phyloP scores from a whole-genome alignment of 2,329 filamentous ascomycete species.

The Tolypocladium album region DNA sequence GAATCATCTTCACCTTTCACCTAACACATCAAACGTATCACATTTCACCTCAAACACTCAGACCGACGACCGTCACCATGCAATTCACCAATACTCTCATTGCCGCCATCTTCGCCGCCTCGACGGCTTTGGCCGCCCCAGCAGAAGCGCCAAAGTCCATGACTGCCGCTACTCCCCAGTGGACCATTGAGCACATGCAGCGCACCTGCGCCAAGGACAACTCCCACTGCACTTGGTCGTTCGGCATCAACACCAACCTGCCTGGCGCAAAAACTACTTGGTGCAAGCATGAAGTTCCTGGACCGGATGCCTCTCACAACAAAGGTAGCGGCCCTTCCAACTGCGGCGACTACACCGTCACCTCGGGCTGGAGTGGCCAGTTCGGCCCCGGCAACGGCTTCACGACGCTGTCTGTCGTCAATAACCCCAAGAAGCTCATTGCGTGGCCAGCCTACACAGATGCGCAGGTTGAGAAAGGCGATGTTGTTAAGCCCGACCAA shows the following conservation, averaged over 20 bases:
- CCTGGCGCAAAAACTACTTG: constrained; percentile 13
- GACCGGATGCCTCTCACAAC: constrained; percentile 22
- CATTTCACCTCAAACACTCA: neutral
- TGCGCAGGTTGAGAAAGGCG: constrained; percentile 31
- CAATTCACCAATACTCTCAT: constrained; percentile 30
- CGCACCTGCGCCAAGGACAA: constrained; percentile 28
- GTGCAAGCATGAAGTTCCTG: constrained; percentile 9
- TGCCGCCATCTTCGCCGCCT: constrained; percentile 22
- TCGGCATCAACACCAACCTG: constrained; percentile 27
- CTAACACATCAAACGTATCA: neutral
- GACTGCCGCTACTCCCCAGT: constrained; percentile 27
- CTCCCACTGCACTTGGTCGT: constrained; percentile 31
- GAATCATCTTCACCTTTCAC: neutral
- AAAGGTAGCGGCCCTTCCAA: constrained; percentile 24
- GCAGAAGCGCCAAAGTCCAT: constrained; percentile 23
- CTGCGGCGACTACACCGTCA: constrained; percentile 40
- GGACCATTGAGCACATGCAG: constrained; percentile 29
- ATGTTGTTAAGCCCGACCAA: constrained; percentile 37
- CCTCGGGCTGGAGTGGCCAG: constrained; percentile 43
- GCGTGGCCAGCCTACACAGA: constrained; percentile 44
- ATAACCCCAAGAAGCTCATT: constrained; percentile 31
- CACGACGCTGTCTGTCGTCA: constrained; percentile 40
- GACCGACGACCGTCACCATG: constrained; percentile 21
- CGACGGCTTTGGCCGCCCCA: constrained; percentile 23
- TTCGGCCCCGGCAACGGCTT: constrained; percentile 42